A percentile compares a stretch with the other conserved stretches of the same genome.
Conservation (phyloP, 306 rosid species). For the Vachellia collinsii region DNA sequence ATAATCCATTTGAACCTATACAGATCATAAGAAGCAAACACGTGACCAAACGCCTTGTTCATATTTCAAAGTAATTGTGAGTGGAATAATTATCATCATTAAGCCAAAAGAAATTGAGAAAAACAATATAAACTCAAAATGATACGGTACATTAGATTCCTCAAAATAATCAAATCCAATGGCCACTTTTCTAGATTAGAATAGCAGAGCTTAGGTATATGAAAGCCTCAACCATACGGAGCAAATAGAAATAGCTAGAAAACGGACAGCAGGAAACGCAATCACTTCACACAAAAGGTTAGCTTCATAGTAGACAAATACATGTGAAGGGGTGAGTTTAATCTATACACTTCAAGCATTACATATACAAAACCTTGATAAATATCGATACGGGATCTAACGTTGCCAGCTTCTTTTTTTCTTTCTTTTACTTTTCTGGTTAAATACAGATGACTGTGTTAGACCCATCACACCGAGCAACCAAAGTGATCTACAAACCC, state of each 20-base stretch:
- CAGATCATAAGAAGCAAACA: constrained; percentile 14
- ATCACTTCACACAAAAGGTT: neutral
- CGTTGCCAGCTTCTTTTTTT: neutral
- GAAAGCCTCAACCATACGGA: neutral
- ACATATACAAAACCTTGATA: neutral
- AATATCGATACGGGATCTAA: neutral
- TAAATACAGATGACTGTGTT: neutral
- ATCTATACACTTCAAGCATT: neutral
- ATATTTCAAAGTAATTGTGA: neutral
- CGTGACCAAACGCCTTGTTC: neutral
- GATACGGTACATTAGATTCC: no score
- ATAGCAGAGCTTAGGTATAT: neutral
- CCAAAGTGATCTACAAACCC: neutral
- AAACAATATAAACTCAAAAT: no score
- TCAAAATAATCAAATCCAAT: neutral
- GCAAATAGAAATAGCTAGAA: neutral
- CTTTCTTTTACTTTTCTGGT: neutral
- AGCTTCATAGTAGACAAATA: neutral
- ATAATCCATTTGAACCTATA: constrained; percentile 56
- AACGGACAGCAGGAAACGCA: neutral
- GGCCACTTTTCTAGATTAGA: neutral
- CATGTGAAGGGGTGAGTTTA: neutral
- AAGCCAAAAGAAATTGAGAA: no score
- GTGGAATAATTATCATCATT: no score
- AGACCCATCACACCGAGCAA: neutral